Percentiles rank a stretch among this genome's conserved stretches.
Conservation (phyloP, 305 asterid species). For the Solanum hybrid region DNA sequence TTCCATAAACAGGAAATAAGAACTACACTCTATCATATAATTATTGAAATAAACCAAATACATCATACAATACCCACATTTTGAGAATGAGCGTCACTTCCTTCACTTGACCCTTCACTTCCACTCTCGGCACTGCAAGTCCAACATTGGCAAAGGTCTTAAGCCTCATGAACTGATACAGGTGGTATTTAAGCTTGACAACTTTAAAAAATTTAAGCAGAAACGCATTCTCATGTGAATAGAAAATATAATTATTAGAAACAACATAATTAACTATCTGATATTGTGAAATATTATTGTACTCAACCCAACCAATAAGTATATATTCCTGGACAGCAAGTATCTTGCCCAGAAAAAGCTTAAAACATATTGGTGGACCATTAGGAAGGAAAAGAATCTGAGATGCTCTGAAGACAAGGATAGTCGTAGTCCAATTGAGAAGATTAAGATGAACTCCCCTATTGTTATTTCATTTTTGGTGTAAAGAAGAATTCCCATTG, state of each 20-base stretch:
- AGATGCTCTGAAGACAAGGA: not conserved
- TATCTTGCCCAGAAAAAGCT: not conserved
- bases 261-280: not conserved
- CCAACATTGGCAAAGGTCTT: conserved; percentile 7
- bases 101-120: conserved; percentile 84
- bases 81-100: conserved; percentile 79
- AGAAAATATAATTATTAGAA: not conserved
- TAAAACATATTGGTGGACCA: not conserved
- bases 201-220: not conserved
- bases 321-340: not conserved
- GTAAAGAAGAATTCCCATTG: not conserved
- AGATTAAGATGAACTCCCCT: not conserved
- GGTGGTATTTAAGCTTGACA: not conserved
- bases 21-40: not conserved
- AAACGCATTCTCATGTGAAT: not conserved
- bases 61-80: conserved; percentile 47
- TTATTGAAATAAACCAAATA: not conserved
- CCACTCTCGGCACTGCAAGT: conserved; percentile 71
- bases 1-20: not conserved
- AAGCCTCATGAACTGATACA: conserved; percentile 2
- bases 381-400: not conserved
- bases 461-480: not conserved
- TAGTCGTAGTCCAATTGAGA: not conserved
- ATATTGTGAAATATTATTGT: not conserved
- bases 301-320: not conserved